Base-by-base conservation (phyloP, 257 asterid genomes). In the Solanum rostratum region DNA sequence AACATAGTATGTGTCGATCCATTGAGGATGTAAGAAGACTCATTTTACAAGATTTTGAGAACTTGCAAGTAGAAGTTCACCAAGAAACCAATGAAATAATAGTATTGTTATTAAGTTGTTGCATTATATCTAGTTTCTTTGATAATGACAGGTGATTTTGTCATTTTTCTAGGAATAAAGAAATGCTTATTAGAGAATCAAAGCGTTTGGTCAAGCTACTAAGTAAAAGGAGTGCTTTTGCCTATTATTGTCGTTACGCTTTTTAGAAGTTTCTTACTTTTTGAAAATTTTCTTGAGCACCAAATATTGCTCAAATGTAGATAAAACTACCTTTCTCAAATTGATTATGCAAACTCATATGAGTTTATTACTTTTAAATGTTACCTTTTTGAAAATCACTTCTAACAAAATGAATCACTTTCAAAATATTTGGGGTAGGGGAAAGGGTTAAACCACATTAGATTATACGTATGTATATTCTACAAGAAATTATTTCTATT, bases 401-500 rank as follows among this genome's bases (percentile, higher is more conserved):
- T 54, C 22, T 54, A 18, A 54, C 60, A 54, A 16, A 54, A 54
- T 1, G 13, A 14, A 52, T 11, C 0, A 49, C 5, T 52, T 52
- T 54, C 3, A 54, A 54, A 18, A 54, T 54, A 1, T 52, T 18
- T 6, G 10, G 10, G 60, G 10, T 6, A 16, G 8, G 10, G 22
- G 22, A 16, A 53, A 6, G 14, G 10, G n/a, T 53, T 53, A 16
- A 16, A 20, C 14, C 30, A 9, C 30, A 59, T 10, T 9, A 0
- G 1, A n/a, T 10, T 6, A 9, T 59, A n/a, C 3, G 63, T 59
- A 3, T 10, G 11, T 55, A 1, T 0, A 15, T 7, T 55, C 5
- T 3, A 0, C 7, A n/a, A 3, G 1, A 59, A n/a, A 20, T n/a
- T 20, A 0, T n/a, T 59, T 19, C 8, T 30, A 9, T 3, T 3